Evolutionary conservation across 805 yeast species (phyloP).

Genomic region (Nakazawaea wyomingensis): DNA sequence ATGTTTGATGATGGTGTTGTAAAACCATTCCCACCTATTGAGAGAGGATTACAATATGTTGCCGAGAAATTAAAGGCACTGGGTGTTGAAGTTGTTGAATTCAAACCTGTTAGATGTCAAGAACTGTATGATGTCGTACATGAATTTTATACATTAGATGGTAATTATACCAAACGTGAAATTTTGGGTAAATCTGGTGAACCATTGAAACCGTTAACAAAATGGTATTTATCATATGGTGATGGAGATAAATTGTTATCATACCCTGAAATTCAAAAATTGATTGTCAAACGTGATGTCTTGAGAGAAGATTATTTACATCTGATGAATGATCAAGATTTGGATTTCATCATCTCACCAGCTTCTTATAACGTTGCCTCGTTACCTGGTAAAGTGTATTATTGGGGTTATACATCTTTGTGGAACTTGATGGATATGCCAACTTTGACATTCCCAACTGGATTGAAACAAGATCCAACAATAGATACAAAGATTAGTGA

Average conservation of each 20-base stretch:
- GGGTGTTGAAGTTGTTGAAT: constrained; percentile 51
- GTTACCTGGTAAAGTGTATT: constrained; percentile 45
- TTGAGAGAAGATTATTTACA: constrained; percentile 54
- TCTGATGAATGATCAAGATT: constrained; percentile 45
- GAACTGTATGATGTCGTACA: constrained; percentile 56
- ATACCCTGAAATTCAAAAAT: constrained; percentile 48
- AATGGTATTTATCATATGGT: constrained; percentile 56
- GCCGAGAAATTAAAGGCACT: constrained; percentile 51
- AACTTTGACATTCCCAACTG: constrained; percentile 57
- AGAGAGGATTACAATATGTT: constrained; percentile 49
- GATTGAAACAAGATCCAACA: constrained; percentile 50
- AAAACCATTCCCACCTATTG: constrained; percentile 62
- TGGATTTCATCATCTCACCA: constrained; percentile 67
- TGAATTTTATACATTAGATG: constrained; percentile 60
- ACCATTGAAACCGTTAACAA: constrained; percentile 58
- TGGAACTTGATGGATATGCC: constrained; percentile 74
- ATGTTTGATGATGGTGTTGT: constrained; percentile 62
- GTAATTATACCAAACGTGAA: constrained; percentile 51
- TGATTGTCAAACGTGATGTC: constrained; percentile 50
- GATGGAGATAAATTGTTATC: constrained; percentile 45
- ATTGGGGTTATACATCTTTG: constrained; percentile 78
- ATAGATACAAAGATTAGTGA: constrained; percentile 42
- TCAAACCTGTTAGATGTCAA: constrained; percentile 52
- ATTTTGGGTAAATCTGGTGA: constrained; percentile 60
- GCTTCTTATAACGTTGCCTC: constrained; percentile 71